phyloP scores from a whole-genome alignment of 768 basidiomycete species.

The Tylopilus rubrobrunneus region DNA sequence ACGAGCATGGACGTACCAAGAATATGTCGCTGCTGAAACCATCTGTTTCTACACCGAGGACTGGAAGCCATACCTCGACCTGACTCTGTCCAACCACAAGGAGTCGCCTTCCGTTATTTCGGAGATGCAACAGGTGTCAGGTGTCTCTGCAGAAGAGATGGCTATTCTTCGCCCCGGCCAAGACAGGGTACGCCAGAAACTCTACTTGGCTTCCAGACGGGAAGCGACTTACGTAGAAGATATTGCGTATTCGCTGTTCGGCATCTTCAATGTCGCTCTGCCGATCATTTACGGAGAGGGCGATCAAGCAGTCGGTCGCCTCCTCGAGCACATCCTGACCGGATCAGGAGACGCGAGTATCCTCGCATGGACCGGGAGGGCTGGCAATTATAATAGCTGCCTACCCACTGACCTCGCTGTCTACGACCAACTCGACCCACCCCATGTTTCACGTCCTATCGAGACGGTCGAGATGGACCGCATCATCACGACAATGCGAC shows the following conservation, averaged over 20 bases:
- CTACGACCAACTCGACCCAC: not conserved
- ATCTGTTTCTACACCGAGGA: not conserved
- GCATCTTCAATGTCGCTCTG: not conserved
- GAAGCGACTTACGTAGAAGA: not conserved
- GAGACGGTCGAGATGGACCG: too few relatives aligned
- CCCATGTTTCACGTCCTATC: not conserved
- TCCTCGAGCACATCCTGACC: not conserved
- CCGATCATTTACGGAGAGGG: not conserved
- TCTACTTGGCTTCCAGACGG: not conserved
- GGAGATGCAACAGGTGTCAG: not conserved
- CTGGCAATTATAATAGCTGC: not conserved
- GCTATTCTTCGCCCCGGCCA: not conserved
- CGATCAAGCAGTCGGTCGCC: not conserved
- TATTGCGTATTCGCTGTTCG: not conserved
- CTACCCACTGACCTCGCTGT: not conserved
- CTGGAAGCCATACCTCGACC: not conserved
- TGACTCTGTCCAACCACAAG: not conserved
- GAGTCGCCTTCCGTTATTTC: not conserved
- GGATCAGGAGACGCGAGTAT: not conserved
- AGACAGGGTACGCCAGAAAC: not conserved
- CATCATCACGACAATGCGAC: not conserved
- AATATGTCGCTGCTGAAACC: not conserved
- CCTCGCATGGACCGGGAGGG: not conserved
- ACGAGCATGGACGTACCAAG: not conserved
- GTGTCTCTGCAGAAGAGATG: not conserved